Evolutionary conservation across 345 rosid species (phyloP).

Genomic region (Rhodomyrtus tomentosa): DNA sequence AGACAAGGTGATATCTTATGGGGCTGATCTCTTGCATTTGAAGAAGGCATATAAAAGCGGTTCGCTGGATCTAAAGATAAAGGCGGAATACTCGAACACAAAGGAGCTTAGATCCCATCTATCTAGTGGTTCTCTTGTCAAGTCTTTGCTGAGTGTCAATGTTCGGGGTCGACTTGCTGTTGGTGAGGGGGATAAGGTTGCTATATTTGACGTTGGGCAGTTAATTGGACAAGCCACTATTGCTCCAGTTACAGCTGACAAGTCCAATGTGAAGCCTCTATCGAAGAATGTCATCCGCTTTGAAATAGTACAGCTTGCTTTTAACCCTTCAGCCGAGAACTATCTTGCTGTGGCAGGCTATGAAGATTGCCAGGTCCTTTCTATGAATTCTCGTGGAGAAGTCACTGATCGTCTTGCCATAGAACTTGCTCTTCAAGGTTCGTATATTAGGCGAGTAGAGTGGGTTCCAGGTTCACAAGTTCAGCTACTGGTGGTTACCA

Average conservation of each 20-base stretch:
- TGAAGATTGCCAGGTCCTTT: conserved; percentile 94
- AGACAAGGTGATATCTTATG: conserved; percentile 73
- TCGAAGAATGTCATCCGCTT: conserved; percentile 92
- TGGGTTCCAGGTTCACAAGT: conserved; percentile 99
- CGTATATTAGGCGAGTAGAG: conserved; percentile 73
- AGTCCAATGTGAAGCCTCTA: conserved; percentile 89
- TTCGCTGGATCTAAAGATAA: conserved; percentile 92
- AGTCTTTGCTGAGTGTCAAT: conserved; percentile 90
- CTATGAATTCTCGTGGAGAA: conserved; percentile 91
- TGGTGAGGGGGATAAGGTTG: conserved; percentile 99
- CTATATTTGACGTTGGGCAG: conserved; percentile 90
- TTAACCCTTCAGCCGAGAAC: conserved; percentile 74
- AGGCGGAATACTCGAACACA: conserved; percentile 87
- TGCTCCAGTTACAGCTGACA: conserved; percentile 91
- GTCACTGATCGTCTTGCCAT: conserved; percentile 92
- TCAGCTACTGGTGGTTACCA: conserved; percentile 81
- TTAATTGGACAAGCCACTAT: conserved; percentile 84
- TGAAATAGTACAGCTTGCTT: conserved; percentile 88
- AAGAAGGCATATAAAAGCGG: conserved; percentile 97
- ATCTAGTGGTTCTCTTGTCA: conserved; percentile 80
- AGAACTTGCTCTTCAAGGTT: conserved; percentile 95
- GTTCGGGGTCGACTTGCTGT: conserved; percentile 96
- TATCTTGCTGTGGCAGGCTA: conserved; percentile 96
- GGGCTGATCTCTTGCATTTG: conserved; percentile 75
- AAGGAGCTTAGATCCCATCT: conserved; percentile 87